phyloP scores from a whole-genome alignment of 1,139 yeast species.

The Kurtzmaniella quercitrusa region DNA sequence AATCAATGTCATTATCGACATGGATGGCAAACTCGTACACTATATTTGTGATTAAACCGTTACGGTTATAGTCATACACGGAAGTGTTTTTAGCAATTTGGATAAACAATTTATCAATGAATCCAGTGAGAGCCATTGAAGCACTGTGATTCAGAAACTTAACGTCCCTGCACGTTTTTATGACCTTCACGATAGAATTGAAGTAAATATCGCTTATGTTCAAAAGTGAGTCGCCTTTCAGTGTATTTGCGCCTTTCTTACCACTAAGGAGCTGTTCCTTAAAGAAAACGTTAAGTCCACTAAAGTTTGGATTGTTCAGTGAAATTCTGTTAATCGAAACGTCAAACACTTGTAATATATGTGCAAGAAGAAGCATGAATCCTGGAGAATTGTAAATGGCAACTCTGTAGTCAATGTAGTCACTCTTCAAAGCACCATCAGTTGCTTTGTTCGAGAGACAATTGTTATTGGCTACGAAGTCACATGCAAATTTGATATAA shows the following conservation, averaged over 20 bases:
- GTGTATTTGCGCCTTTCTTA: not conserved
- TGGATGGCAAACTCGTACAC: slow-evolving; percentile 45
- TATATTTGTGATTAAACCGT: slow-evolving; percentile 43
- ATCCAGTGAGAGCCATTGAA: slow-evolving; percentile 15
- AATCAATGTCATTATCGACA: slow-evolving; percentile 43
- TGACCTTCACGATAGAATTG: slow-evolving; percentile 37
- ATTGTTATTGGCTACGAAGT: slow-evolving; percentile 8
- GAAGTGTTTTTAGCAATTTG: slow-evolving; percentile 38
- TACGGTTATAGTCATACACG: slow-evolving; percentile 42
- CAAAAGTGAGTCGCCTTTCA: slow-evolving; percentile 1
- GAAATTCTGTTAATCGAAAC: slow-evolving; percentile 33
- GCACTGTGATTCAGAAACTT: slow-evolving; percentile 19
- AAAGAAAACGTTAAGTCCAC: slow-evolving; percentile 2
- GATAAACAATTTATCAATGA: slow-evolving; percentile 32
- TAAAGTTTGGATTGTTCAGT: slow-evolving; percentile 12
- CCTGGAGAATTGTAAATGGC: slow-evolving; percentile 28
- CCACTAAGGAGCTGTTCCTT: slow-evolving; percentile 4
- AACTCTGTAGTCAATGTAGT: slow-evolving; percentile 3
- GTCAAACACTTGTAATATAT: slow-evolving; percentile 33
- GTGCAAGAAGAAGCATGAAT: slow-evolving; percentile 33
- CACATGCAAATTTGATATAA: slow-evolving; percentile 29
- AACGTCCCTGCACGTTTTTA: slow-evolving; percentile 46
- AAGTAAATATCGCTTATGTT: slow-evolving; percentile 27
- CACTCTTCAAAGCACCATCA: not conserved
- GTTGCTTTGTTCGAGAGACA: slow-evolving; percentile 1